Evolutionary conservation across 768 basidiomycete species (phyloP), one percentile per base, ranked within the genome.

Genomic region (Crepidotus variabilis): DNA sequence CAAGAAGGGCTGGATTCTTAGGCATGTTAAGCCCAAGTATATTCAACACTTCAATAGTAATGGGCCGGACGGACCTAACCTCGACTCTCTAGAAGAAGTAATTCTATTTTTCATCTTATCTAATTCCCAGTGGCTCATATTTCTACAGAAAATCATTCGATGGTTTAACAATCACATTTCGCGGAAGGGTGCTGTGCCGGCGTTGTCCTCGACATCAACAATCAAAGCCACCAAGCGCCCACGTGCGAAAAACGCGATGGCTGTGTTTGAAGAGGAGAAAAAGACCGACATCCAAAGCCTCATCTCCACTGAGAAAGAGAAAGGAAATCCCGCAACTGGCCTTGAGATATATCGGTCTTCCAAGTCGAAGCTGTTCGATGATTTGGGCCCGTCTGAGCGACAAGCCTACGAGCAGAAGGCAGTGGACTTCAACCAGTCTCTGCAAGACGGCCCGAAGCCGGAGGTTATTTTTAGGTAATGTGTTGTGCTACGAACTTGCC

Each of bases 41-140:
- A 47, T 55, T 47, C 32, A 48, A 47, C 32, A 35, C 22, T 55
- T 55, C 54, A 34, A 43, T 23, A 55, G 54, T 47, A 46, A 55
- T 33, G 9, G 47, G 43, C 5, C 45, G 2, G 47, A 46, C 32
- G 54, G 54, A 14, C 54, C 54, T 28, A 43, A 20, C 18, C 20
- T 34, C 6, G n/a, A 23, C n/a, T 52, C 51, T 0, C 16, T 52
- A 1, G 33, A 47, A 11, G 45, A 47, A 46, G 10, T 55, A 24
- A 55, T 39, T 46, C 28, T 46, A 33, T 54, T 33, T 1, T 54
- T 13, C 32, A 54, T 47, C 22, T 28, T 47, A 13, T n/a, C 7
- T 28, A 32, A 8, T 8, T 32, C 3, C 32, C 33, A 18, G 1
- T 20, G 33, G 28, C 33, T 8, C n/a, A 21, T 45, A 45, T 33